Evolutionary conservation across 495 filamentous ascomycete genomes (phyloP).

Genomic region (Chaetomidium leptoderma): DNA sequence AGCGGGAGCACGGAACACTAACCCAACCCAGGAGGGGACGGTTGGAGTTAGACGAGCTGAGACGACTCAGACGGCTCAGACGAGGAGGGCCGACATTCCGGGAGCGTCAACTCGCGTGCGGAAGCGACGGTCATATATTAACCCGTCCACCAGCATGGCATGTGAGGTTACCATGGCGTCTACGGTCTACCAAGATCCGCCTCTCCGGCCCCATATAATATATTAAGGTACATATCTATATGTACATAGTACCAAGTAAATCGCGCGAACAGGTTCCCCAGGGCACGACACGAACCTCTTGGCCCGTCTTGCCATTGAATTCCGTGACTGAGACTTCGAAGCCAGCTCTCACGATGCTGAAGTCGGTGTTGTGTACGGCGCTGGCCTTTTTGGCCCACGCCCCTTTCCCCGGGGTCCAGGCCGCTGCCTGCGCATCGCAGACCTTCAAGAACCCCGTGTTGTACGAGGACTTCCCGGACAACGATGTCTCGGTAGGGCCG

Average conservation of each 20-base stretch:
- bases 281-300: too few relatives aligned
- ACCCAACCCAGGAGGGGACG: too few relatives aligned
- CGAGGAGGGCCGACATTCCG: neutral
- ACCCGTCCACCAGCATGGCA: conserved; percentile 1
- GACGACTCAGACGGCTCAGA: too few relatives aligned
- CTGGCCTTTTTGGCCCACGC: neutral
- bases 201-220: too few relatives aligned
- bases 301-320: too few relatives aligned
- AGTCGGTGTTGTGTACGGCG: neutral
- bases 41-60: too few relatives aligned
- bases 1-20: too few relatives aligned
- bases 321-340: neutral
- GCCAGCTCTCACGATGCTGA: neutral
- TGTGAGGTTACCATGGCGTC: too few relatives aligned
- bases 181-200: too few relatives aligned
- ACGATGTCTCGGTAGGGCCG: neutral
- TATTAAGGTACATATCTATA: too few relatives aligned
- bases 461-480: conserved; percentile 9
- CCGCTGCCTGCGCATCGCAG: neutral
- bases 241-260: too few relatives aligned
- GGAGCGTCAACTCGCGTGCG: neutral
- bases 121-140: neutral
- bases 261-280: too few relatives aligned
- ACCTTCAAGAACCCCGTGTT: conserved; percentile 9
- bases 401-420: neutral